phyloP scores from a whole-genome alignment of 2,329 filamentous ascomycete genomes.

The Lasiodiplodia hormozganensis region DNA sequence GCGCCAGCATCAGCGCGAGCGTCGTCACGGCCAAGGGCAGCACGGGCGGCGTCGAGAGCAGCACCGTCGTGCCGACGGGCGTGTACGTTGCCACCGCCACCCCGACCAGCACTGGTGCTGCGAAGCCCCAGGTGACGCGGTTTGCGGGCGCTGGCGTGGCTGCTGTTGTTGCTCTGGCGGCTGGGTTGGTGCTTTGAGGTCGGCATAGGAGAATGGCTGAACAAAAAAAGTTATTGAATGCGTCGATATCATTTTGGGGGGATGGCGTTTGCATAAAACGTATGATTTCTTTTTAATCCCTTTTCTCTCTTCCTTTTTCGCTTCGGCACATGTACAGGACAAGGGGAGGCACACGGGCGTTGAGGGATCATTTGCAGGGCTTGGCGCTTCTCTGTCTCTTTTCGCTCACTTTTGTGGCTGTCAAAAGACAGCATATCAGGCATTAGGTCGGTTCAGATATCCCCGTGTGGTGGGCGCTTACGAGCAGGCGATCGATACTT shows the following conservation, averaged over 20 bases:
- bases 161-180: constrained; percentile 19
- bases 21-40: not conserved
- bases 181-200: constrained; percentile 3
- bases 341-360: not conserved
- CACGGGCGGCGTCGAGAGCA: constrained; percentile 16
- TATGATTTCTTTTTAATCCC: not conserved
- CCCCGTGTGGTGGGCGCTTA: not conserved
- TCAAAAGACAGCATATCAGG: not conserved
- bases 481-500: not conserved
- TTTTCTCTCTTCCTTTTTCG: not conserved
- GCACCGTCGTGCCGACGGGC: constrained; percentile 29
- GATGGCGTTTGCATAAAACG: not conserved
- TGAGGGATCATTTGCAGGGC: not conserved
- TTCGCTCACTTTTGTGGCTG: not conserved
- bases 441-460: constrained; percentile 11
- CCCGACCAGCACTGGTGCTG: constrained; percentile 23
- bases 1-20: constrained; percentile 8
- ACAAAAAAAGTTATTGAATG: not conserved
- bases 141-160: constrained; percentile 16
- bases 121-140: constrained; percentile 2
- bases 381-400: not conserved
- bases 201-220: no score
- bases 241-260: not conserved
- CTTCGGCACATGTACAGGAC: not conserved
- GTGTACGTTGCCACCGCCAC: constrained; percentile 31